A percentile compares a stretch with the other conserved stretches of the same genome.
phyloP scores from a whole-genome alignment of 768 basidiomycete genomes.

The Russula virescens region DNA sequence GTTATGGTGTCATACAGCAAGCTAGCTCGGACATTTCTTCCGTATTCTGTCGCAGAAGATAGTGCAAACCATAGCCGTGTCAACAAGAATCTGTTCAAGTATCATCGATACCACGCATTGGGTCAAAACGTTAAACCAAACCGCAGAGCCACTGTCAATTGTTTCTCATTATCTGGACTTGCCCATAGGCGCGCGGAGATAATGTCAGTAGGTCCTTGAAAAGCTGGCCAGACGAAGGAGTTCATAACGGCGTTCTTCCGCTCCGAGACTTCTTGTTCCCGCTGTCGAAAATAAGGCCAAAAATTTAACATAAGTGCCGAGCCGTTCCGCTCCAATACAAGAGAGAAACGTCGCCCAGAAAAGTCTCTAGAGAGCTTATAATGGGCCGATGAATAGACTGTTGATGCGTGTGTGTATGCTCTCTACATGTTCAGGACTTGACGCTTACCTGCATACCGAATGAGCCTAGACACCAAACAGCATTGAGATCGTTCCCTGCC shows the following conservation, averaged over 20 bases:
- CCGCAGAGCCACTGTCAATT: conserved; percentile 54
- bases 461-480: conserved; percentile 49
- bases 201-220: conserved; percentile 29
- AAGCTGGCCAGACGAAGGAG: conserved; percentile 46
- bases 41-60: conserved; percentile 39
- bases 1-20: conserved; percentile 39
- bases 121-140: conserved; percentile 28
- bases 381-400: conserved; percentile 61
- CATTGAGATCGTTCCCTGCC: conserved; percentile 42
- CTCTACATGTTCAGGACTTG: background rate
- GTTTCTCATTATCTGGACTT: conserved; percentile 53
- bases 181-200: conserved; percentile 50
- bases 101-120: background rate
- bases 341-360: conserved; percentile 44
- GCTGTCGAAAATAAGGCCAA: conserved; percentile 64
- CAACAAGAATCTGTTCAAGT: conserved; percentile 47
- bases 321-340: conserved; percentile 33
- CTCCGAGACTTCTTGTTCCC: conserved; percentile 39
- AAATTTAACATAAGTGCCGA: conserved; percentile 47
- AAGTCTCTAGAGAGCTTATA: conserved; percentile 43
- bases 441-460: conserved; percentile 57
- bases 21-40: conserved; percentile 25
- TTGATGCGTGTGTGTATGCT: conserved; percentile 6
- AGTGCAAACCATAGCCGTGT: conserved; percentile 59
- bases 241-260: conserved; percentile 38